Evolutionary conservation across 208 protist genomes (phyloP).

Genomic region (Trypanosoma mega): DNA sequence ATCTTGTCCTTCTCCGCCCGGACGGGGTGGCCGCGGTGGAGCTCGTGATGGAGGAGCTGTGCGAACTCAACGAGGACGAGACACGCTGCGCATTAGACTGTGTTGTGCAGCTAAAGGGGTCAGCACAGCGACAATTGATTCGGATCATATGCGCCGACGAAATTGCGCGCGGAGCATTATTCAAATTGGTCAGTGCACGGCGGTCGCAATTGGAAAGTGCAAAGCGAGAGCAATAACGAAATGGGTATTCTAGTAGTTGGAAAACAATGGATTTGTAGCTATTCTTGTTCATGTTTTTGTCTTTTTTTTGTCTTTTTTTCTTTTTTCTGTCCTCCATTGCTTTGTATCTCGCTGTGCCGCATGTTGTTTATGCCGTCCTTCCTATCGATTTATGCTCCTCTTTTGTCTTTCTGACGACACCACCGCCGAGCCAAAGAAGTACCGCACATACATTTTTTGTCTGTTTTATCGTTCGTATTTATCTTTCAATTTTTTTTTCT

Average conservation of each 20-base stretch:
- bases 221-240: background rate
- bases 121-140: conserved; percentile 12
- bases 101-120: conserved; percentile 10
- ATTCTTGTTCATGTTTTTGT: no score
- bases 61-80: conserved; percentile 24
- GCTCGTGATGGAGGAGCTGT: conserved; percentile 26
- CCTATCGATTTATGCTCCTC: no score
- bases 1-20: conserved; percentile 21
- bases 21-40: conserved; percentile 25
- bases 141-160: conserved; percentile 6
- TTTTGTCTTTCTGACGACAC: no score
- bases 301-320: no score
- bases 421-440: no score
- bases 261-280: background rate
- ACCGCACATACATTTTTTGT: no score
- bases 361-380: no score
- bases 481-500: no score
- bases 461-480: no score
- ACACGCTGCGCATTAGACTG: conserved; percentile 5
- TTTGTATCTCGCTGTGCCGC: no score
- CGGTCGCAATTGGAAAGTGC: background rate
- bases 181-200: conserved; percentile 19
- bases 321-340: no score
- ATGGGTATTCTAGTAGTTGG: no score
- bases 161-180: conserved; percentile 16